Conservation (phyloP, 306 rosid genomes). For the Cajanus cajan region DNA sequence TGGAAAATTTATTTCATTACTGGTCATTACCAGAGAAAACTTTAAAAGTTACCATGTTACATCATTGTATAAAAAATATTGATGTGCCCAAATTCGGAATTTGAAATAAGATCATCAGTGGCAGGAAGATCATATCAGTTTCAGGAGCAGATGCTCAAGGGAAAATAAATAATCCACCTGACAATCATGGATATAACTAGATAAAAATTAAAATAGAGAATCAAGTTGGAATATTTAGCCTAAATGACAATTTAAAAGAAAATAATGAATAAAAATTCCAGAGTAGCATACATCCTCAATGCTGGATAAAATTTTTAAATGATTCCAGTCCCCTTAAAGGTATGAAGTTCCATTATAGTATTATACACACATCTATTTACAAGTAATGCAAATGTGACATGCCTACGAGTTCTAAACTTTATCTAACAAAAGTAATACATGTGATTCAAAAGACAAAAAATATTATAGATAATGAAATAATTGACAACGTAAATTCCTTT, state of each 20-base stretch:
- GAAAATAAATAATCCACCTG: not conserved
- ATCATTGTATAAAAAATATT: no score
- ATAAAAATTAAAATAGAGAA: not conserved
- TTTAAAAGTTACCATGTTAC: not conserved
- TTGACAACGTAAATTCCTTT: not conserved
- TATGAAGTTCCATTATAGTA: not conserved
- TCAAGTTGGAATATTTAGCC: not conserved
- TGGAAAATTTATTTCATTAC: not conserved
- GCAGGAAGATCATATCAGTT: not conserved
- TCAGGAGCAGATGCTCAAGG: constrained; percentile 2
- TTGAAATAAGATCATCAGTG: not conserved
- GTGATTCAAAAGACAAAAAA: no score
- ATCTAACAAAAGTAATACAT: no score
- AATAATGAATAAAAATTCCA: not conserved
- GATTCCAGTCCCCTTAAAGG: not conserved
- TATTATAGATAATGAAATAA: not conserved
- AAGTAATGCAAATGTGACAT: no score
- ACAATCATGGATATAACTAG: not conserved
- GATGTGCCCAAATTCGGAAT: not conserved
- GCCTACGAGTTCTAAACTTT: no score
- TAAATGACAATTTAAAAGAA: not conserved
- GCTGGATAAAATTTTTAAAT: not conserved
- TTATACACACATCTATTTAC: not conserved
- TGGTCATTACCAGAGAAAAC: not conserved
- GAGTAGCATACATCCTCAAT: not conserved